Evolutionary conservation across 176 grass and related monocot genomes (phyloP), one percentile per base, ranked within the genome.

Genomic region (Tillandsia leiboldiana): DNA sequence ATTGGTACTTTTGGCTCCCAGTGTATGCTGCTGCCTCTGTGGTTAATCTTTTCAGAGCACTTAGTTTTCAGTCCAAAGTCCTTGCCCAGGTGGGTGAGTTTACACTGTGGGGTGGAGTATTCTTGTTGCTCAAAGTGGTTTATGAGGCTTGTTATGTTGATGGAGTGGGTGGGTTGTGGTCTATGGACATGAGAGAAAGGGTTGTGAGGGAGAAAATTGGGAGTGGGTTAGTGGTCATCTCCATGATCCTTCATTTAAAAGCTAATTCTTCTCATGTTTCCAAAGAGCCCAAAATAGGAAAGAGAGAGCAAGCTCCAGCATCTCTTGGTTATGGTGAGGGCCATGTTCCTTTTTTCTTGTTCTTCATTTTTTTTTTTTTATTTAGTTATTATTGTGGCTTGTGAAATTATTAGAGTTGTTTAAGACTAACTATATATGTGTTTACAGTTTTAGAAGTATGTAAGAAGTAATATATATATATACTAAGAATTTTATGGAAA

Each of bases 1-100:
- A 84, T 75, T 84, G 82, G 82, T 84, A 84, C 14, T 76, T 84
- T 26, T 84, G 82, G 82, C 42, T 84, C 9, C 77, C 82, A 22
- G 23, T 84, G 8, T 84, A 84, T 65, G 78, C 49, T 49, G 48
- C 50, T 56, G 82, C 82, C 0, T 80, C 51, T 66, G 54, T 64
- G 17, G 77, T 84, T 17, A 79, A 84, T 84, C 33, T 84, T 15
- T 73, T 80, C 12, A 51, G 63, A 4, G 1, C 33, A 42, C 33
- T 56, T 26, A 65, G 54, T 4, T 70, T 51, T 11, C 3, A 49
- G 50, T 65, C 70, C 1, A 80, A 42, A 20, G 20, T 9, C 22
- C 50, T 75, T 15, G 52, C 17, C 6, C 54, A 50, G 26, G 54
- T 72, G 51, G 77, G 76, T 52, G 17, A 50, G 66, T 17, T 71